Percentiles rank a stretch among this genome's conserved stretches.
These are phyloP conservation scores for Coemansia sp. DNA, from an alignment of 192 early-diverging fungal species.

Conservation along the genomic window DNA sequence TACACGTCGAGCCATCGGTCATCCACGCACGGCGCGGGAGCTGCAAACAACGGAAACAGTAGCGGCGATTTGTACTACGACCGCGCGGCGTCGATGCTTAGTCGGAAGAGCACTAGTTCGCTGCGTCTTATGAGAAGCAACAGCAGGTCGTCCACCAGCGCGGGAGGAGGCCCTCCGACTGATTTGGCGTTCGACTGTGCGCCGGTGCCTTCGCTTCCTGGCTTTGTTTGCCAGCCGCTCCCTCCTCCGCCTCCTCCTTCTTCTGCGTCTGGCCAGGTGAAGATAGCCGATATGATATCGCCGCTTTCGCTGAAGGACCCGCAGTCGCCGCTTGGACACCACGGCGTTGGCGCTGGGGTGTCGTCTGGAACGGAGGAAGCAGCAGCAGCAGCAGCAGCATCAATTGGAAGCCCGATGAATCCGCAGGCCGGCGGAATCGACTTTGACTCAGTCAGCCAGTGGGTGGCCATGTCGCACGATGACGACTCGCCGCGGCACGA, in stretches of 20 bases:
- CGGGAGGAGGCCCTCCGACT: neutral
- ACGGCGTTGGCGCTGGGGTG: neutral
- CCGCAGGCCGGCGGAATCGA: neutral
- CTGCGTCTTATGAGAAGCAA: neutral
- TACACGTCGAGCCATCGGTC: conserved; percentile 14
- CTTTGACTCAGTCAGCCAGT: neutral
- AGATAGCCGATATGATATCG: conserved; percentile 26
- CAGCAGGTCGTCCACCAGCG: neutral
- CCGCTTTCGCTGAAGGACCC: conserved; percentile 25
- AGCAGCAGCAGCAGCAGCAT: neutral
- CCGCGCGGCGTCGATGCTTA: conserved; percentile 4
- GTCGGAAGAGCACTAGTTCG: conserved; percentile 16
- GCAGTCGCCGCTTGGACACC: neutral
- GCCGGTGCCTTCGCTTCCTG: conserved; percentile 24
- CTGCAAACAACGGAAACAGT: neutral
- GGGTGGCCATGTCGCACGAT: conserved; percentile 6
- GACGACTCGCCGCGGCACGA: neutral
- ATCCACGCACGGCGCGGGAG: neutral
- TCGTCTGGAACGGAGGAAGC: neutral
- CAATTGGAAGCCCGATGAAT: neutral
- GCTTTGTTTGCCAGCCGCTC: conserved; percentile 41
- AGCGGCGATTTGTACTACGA: conserved; percentile 7
- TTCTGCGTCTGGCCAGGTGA: conserved; percentile 3
- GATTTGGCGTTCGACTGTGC: neutral
- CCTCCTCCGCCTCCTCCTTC: conserved; percentile 29